Base-by-base conservation (phyloP, 1,284 basidiomycete genomes). In the Leucoagaricus sp. region DNA sequence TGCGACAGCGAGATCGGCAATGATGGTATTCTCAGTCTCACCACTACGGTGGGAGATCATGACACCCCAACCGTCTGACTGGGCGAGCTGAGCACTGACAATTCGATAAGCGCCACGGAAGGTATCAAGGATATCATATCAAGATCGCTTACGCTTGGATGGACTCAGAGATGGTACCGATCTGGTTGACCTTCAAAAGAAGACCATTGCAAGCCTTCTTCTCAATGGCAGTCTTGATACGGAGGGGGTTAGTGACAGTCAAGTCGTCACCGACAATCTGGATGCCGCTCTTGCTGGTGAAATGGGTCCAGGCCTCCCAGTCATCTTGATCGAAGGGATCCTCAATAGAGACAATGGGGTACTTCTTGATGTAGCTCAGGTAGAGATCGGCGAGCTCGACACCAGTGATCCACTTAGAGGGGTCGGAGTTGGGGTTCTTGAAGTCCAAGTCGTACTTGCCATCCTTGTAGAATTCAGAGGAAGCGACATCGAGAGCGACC, bases 311-410 rank as follows among this genome's bases (percentile, higher is more conserved):
- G 45, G 95, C 94, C 74, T 95, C 94, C 92, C 94, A 98, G 82
- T 98, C 96, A 74, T 99, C 97, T 83, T 99, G 96, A 79, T 99
- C 96, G 79, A 99, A 99, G 75, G 96, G 96, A 77, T 99, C 96
- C 81, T 99, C 96, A 70, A 99, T 92, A 55, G 95, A 98, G 64
- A 95, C 86, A 67, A 98, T 97, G 65, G 94, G 94, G 83, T 98
- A 98, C 78, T 96, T 91, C 75, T 93, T 82, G 71, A 89, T 76
- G 75, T 93, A 93, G 66, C 79, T 73, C 69, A 96, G 76, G 85
- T 99, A 99, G 70, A 96, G 82, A 59, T 96, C 92, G 38, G 94
- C 96, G 65, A 99, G 94, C 80, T 99, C 85, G 61, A 83, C 80
- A 66, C 96, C 96, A 36, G 92, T 80, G 77, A 98, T 90, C 94